Evolutionary conservation across 108 stramenopile species (phyloP).

Genomic region (Discostella stelligeroides): DNA sequence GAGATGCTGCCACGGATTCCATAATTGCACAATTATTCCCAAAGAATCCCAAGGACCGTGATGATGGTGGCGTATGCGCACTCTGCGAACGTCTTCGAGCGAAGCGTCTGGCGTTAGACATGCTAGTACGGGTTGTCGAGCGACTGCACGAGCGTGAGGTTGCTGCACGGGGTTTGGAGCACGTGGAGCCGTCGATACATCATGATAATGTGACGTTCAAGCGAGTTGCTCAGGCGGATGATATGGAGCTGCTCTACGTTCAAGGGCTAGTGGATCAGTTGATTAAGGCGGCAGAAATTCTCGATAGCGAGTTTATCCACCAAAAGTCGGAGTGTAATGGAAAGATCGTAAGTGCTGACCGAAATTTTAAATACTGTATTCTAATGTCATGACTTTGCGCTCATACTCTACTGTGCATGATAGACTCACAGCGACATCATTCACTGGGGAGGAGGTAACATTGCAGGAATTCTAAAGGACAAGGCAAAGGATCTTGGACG

Average conservation of each 20-base stretch:
- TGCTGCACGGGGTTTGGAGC: slow-evolving; percentile 44
- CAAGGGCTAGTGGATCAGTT: slow-evolving; percentile 28
- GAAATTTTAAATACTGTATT: neutral
- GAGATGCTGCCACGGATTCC: slow-evolving; percentile 42
- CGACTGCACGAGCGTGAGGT: slow-evolving; percentile 50
- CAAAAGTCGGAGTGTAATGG: slow-evolving; percentile 27
- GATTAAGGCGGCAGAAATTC: slow-evolving; percentile 46
- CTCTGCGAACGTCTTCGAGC: slow-evolving; percentile 37
- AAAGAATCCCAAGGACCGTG: slow-evolving; percentile 1
- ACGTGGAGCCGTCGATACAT: slow-evolving; percentile 47
- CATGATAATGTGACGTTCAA: slow-evolving; percentile 34
- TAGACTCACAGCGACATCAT: slow-evolving; percentile 45
- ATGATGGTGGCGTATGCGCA: slow-evolving; percentile 19
- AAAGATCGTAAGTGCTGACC: slow-evolving; percentile 15
- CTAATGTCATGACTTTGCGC: neutral
- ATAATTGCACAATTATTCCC: slow-evolving; percentile 49
- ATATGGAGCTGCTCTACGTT: slow-evolving; percentile 29
- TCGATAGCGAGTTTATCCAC: slow-evolving; percentile 43
- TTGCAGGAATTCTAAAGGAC: slow-evolving; percentile 45
- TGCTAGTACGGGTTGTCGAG: slow-evolving; percentile 42
- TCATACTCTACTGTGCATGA: too few species aligned
- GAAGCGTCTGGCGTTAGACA: slow-evolving; percentile 42
- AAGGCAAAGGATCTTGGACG: slow-evolving; percentile 47
- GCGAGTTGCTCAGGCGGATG: slow-evolving; percentile 36
- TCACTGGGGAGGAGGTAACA: slow-evolving; percentile 52